Base-by-base conservation (phyloP, 2,329 filamentous ascomycete species). In the Periconia digitata region DNA sequence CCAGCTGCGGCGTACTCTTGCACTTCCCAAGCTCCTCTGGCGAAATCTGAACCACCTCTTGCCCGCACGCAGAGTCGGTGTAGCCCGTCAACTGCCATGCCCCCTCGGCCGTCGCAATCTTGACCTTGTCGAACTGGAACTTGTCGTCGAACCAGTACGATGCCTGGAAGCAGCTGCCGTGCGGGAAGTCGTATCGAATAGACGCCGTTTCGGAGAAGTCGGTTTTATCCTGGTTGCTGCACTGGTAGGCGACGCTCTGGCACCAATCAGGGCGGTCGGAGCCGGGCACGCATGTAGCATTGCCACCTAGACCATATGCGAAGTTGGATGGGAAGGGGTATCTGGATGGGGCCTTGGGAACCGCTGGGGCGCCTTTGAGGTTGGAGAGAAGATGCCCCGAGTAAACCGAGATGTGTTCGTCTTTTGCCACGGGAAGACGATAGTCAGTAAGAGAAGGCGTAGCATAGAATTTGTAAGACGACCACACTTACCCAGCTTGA, bases 351-450 rank as follows among this genome's bases (percentile, higher is more conserved):
- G 8, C 34, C 20, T n/a, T 35, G 8, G 50, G 50, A n/a, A 32
- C 13, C 3, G 8, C 18, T 13, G 49, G 49, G 4, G 43, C 16
- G 21, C 42, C 39, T 2, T 35, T 41, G 43, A 49, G 43, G 42
- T 55, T 44, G 15, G 49, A 52, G 10, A 55, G 46, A 32, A 55
- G 49, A 20, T 55, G 52, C 6, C 52, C 52, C 16, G 34, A 34
- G 46, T 55, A 55, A 15, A 46, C 27, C 27, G 40, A 15, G 24
- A 55, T 52, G 32, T 55, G 52, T 32, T 52, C 49, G 13, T 52
- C 52, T 52, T n/a, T n/a, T n/a, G n/a, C n/a, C n/a, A n/a, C n/a
- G n/a, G 27, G 24, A 17, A 2, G 20, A 16, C 17, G 45, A 36
- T 15, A 40, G 34, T 27, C 13, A 3, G 32, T 36, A 27, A 17